Base-by-base conservation (phyloP, 78 protist genomes). In the Creolimax fragrantissima region DNA sequence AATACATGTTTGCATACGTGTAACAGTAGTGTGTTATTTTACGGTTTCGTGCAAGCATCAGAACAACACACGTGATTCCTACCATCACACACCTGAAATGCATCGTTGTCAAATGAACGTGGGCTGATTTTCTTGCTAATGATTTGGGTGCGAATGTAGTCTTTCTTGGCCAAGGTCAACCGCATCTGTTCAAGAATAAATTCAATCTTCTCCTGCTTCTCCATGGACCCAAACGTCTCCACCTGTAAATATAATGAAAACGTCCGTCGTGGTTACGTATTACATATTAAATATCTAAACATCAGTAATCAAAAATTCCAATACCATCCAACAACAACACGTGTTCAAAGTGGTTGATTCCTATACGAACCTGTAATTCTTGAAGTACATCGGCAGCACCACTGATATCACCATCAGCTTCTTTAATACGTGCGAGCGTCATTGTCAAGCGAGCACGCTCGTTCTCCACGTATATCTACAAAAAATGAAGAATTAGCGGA, bases 191-290 rank as follows among this genome's bases (percentile, higher is more conserved):
- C 94, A 35, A 94, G 91, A 5, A 94, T 74, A 83, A 92, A 94
- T 11, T 92, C 94, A 35, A 66, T 41, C 93, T 94, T 94, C 44
- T 94, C 95, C 36, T 44, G 41, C 35, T 36, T 35, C 43, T 89
- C 94, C 95, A 94, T 92, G 36, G 92, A 43, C 35, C 95, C 95
- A 41, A 89, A 88, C 37, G 95, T 94, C 93, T 94, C 95, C 2
- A 94, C 94, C 45, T 42, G 32, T 5, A 43, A 36, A 5, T 4
- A 3, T 3, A n/a, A n/a, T n/a, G n/a, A n/a, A 5, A n/a, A n/a
- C n/a, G n/a, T n/a, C n/a, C n/a, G n/a, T n/a, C n/a, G n/a, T n/a
- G n/a, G n/a, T n/a, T n/a, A n/a, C n/a, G n/a, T n/a, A n/a, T n/a
- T n/a, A n/a, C n/a, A n/a, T n/a, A n/a, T n/a, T n/a, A n/a, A n/a